Evolutionary conservation across 148 eudicot species (phyloP), one percentile per base, ranked within the genome.

Genomic region (Dysphania ambrosioides): DNA sequence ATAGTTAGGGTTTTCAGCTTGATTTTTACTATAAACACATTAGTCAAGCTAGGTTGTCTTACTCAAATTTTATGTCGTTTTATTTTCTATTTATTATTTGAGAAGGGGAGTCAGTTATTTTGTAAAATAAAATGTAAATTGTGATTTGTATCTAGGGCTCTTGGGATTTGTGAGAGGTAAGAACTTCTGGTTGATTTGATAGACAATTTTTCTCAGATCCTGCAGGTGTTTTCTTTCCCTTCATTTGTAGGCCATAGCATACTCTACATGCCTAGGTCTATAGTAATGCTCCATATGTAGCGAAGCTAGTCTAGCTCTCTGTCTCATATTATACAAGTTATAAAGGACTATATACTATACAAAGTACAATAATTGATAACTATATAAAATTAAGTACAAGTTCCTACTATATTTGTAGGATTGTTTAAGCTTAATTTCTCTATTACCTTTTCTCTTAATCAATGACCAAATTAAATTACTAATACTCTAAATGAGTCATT

Each of bases 81-180:
- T n/a, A n/a, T n/a, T n/a, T n/a, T n/a, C n/a, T 42, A 3, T 42
- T 2, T 42, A 42, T 47, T 47, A n/a, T 47, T 16, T 11, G 21
- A 21, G 53, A 47, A 47, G 53, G 2, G 53, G 53, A 47, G 13
- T 47, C 16, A 47, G 53, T 12, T 47, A 47, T 47, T 47, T 47
- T 13, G 2, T 47, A 15, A 15, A 47, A 47, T 2, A 16, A 47
- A 0, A 44, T 4, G 2, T 44, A 47, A 47, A 47, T 16, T 8
- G 13, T 58, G 0, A 8, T 65, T 65, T 23, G 49, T 11, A 8
- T 36, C 70, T 65, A 65, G 12, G 24, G 35, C 38, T 62, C 63
- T 79, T 62, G 74, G 77, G 77, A 81, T 81, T 73, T 81, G 80
- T 61, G 24, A 44, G 66, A 66, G 67, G 41, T 47, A 16, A 62